Base-by-base conservation (phyloP, 1,284 basidiomycete species). In the Naganishia sp. region DNA sequence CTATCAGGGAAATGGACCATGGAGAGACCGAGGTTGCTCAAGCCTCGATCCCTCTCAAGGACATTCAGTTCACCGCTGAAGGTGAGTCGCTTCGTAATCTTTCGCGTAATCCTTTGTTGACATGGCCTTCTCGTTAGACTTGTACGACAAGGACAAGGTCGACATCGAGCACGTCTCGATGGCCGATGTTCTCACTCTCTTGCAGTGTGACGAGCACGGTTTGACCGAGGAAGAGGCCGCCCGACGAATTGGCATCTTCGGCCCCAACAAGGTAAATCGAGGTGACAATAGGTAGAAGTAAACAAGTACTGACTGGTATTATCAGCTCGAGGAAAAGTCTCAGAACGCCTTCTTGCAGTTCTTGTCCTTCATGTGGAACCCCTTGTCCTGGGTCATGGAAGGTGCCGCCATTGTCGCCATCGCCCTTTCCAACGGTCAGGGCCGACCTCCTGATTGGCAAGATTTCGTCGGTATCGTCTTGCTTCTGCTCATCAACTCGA, bases 371-470 rank as follows among this genome's bases (percentile, higher is more conserved):
- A 95, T 95, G 92, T 95, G 93, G 93, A 96, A 96, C 83, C 94
- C 94, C 61, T 85, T 97, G 28, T 96, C 94, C 48, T 98, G 94
- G 94, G 95, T 98, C 82, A 99, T 98, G 94, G 94, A 99, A 82
- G 93, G 90, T 73, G 94, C 94, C 65, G 94, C 94, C 57, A 84
- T 97, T 59, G 94, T 98, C 79, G 94, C 94, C 68, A 97, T 97
- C 79, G 94, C 87, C 54, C 87, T 98, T 48, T 96, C 94, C 70
- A 98, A 98, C 81, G 94, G 95, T 82, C 65, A 73, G 59, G 83
- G 85, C 70, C 83, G 84, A 71, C 86, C 94, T 55, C 94, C 94
- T 50, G 93, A 98, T 78, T 97, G 95, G 95, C 84, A 89, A 78
- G 94, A 98, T 84, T 99, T 98, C 82, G 86, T 92, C 81, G 94